Conservation (phyloP, 1,284 basidiomycete species). For the Ceratobasidium sp. region DNA sequence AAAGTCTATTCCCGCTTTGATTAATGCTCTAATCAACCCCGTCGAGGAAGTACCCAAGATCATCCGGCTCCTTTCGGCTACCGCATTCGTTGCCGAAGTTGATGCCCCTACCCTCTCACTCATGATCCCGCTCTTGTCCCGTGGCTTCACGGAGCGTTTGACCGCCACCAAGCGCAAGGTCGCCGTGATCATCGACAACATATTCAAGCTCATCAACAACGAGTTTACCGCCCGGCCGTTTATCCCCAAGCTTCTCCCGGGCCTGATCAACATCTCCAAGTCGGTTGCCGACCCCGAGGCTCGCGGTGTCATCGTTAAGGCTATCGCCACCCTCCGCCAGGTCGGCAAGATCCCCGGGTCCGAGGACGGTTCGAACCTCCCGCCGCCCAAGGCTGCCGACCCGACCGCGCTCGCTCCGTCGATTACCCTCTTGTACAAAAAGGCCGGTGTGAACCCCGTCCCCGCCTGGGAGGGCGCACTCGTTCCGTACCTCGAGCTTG, state of each 20-base stretch:
- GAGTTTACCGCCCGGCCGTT: constrained; percentile 95
- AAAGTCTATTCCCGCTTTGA: constrained; percentile 96
- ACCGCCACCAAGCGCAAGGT: constrained; percentile 98
- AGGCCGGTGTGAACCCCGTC: constrained; percentile 76
- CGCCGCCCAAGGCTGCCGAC: too few relatives aligned
- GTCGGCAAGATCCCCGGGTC: too few relatives aligned
- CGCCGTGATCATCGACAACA: constrained; percentile 97
- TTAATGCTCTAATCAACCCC: constrained; percentile 98
- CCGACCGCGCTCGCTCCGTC: constrained; percentile 72
- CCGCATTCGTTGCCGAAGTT: constrained; percentile 99
- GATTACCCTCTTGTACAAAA: constrained; percentile 86
- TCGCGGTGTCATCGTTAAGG: constrained; percentile 87
- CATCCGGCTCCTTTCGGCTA: constrained; percentile 96
- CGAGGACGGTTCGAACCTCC: too few relatives aligned
- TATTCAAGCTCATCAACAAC: constrained; percentile 98
- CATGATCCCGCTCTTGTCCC: constrained; percentile 97
- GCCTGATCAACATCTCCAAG: constrained; percentile 92
- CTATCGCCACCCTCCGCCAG: constrained; percentile 93
- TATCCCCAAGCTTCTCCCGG: constrained; percentile 94
- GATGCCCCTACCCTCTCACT: too few relatives aligned
- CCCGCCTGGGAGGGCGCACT: constrained; percentile 86
- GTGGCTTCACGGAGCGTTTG: constrained; percentile 95
- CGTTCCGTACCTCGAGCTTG: constrained; percentile 80
- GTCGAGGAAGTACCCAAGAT: constrained; percentile 99
- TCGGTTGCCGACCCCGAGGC: constrained; percentile 97